phyloP scores from a whole-genome alignment of 371 early-diverging fungal genomes.

The Apophysomyces variabilis region DNA sequence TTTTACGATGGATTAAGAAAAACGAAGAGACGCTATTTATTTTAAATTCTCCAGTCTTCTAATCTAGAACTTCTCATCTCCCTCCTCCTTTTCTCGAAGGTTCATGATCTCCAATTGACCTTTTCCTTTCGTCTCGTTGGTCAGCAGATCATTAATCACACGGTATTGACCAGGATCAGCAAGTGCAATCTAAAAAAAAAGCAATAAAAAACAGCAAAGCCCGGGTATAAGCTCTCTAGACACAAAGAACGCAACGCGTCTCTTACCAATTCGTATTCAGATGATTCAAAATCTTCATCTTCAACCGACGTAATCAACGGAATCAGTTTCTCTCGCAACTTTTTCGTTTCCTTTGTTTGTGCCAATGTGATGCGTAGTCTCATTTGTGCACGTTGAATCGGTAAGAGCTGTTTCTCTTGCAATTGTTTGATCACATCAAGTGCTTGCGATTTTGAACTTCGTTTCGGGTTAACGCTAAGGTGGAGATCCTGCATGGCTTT shows the following conservation, averaged over 20 bases:
- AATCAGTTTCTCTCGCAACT: slow-evolving; percentile 78
- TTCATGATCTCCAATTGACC: slow-evolving; percentile 88
- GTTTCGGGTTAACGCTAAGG: slow-evolving; percentile 85
- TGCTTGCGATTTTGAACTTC: slow-evolving; percentile 87
- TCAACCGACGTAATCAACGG: slow-evolving; percentile 76
- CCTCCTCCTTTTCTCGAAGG: slow-evolving; percentile 81
- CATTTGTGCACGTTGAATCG: slow-evolving; percentile 96
- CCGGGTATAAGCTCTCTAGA: background rate
- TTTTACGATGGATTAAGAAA: slow-evolving; percentile 77
- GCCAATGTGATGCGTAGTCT: slow-evolving; percentile 77
- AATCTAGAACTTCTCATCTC: slow-evolving; percentile 74
- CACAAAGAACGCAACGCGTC: background rate
- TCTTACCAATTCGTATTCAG: slow-evolving; percentile 82
- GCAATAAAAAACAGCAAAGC: background rate
- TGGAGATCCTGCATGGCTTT: slow-evolving; percentile 95
- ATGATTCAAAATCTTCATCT: slow-evolving; percentile 82
- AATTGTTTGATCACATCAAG: slow-evolving; percentile 92
- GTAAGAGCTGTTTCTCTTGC: slow-evolving; percentile 85
- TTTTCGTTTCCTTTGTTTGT: slow-evolving; percentile 84
- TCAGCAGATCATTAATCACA: slow-evolving; percentile 77
- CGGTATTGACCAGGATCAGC: slow-evolving; percentile 96
- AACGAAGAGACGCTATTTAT: slow-evolving; percentile 75
- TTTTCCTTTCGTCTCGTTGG: slow-evolving; percentile 82
- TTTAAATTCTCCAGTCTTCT: slow-evolving; percentile 68
- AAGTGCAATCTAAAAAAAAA: slow-evolving; percentile 67